Evolutionary conservation across 805 yeast genomes (phyloP), one percentile per base, ranked within the genome.

Genomic region (Candida rishiriensis): DNA sequence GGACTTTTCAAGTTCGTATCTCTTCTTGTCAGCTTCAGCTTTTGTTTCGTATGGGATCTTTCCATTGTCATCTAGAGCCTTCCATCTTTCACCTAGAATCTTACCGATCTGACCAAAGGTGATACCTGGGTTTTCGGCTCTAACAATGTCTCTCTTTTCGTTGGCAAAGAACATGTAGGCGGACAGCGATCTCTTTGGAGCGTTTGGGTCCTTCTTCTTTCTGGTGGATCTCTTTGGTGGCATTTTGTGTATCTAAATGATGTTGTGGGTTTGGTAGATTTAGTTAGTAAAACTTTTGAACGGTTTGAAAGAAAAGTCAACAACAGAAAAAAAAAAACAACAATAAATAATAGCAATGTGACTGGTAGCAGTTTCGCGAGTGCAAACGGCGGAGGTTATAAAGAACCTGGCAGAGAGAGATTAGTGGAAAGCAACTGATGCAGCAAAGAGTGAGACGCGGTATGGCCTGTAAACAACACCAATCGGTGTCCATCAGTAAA

Each of bases 131-230:
- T 91, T 88, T 69, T 90, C 98, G 51, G 91, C 83, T 69, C 96
- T 83, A 56, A 93, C 96, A 53, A 81, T 79, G 71, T 91, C 97
- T 78, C 99, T 90, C 79, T 87, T 86, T 64, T 89, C 97, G 67
- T 88, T 89, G 59, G 99, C 98, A 65, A 90, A 93, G 81, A 88
- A 91, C 98, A 93, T 90, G 83, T 91, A 93, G 40, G 98, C 97
- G 49, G 97, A 88, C 66, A 93, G 75, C 21, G 97, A 88, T 72
- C 98, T 88, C 88, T 93, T 93, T 69, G 99, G 99, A 54, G 99
- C 99, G 70, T 91, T 90, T 75, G 99, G 96, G 70, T 88, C 95
- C 65, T 65, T 66, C 71, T 66, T 66, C 61, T 59, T 63, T 64
- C 68, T 65, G 39, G 60, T 43, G 39, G 57, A 46, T 45, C 58